Conservation (phyloP, 768 basidiomycete genomes). For the Rubroboletus pulcherrimus region DNA sequence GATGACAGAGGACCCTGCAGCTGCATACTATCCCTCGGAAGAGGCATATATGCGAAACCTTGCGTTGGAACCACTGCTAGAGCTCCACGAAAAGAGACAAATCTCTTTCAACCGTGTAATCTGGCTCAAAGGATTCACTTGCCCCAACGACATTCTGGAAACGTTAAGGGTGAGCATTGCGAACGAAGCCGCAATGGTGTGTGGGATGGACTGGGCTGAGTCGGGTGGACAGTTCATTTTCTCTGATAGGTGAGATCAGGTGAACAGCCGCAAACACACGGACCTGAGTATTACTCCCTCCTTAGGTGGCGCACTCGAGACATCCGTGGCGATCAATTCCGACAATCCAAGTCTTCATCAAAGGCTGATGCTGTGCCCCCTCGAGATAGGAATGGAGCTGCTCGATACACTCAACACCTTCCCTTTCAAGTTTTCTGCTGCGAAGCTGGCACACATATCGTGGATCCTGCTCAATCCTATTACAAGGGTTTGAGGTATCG, state of each 20-base stretch:
- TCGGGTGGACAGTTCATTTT: conserved; percentile 97
- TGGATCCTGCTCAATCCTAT: conserved; percentile 94
- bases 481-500: conserved; percentile 88
- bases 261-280: no score
- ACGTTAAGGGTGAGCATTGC: conserved; percentile 85
- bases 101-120: conserved; percentile 89
- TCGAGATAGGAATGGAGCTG: conserved; percentile 75
- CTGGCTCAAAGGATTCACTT: conserved; percentile 99
- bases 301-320: conserved; percentile 94
- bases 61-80: conserved; percentile 84
- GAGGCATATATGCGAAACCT: conserved; percentile 94
- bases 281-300: not conserved
- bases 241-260: conserved; percentile 75
- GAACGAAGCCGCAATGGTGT: conserved; percentile 97
- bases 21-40: conserved; percentile 93
- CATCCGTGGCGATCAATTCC: conserved; percentile 96
- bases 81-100: conserved; percentile 69
- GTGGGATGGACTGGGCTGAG: conserved; percentile 99
- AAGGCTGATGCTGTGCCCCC: conserved; percentile 90
- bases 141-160: conserved; percentile 96
- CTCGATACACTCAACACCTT: conserved; percentile 84
- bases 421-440: conserved; percentile 99
- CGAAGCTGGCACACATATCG: conserved; percentile 95
- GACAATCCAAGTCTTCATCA: conserved; percentile 92
- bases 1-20: conserved; percentile 85